Evolutionary conservation across 1,139 yeast species (phyloP).

Genomic region (Candida tunisiensis): DNA sequence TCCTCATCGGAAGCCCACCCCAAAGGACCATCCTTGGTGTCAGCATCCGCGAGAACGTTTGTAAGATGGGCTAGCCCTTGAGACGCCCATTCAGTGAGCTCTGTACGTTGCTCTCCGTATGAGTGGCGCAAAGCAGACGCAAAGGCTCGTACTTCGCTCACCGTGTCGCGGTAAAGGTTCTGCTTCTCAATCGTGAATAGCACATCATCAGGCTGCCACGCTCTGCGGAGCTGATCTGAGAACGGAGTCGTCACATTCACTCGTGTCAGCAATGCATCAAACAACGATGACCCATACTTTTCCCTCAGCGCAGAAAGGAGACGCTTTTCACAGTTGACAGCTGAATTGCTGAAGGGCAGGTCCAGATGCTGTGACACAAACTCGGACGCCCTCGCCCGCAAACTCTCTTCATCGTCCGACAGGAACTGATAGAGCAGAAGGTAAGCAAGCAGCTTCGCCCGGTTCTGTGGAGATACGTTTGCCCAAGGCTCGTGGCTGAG

Average conservation of each 20-base stretch:
- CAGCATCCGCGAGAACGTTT: too few relatives aligned
- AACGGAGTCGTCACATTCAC: too few relatives aligned
- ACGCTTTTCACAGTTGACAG: slow-evolving; percentile 17
- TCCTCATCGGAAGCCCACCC: too few relatives aligned
- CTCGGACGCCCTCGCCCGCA: slow-evolving; percentile 10
- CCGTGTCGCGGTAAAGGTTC: slow-evolving; percentile 29
- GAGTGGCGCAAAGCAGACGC: too few relatives aligned
- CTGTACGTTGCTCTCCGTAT: too few relatives aligned
- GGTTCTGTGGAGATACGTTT: too few relatives aligned
- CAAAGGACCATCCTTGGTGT: too few relatives aligned
- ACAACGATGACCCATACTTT: slow-evolving; percentile 1
- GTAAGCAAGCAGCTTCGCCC: too few relatives aligned
- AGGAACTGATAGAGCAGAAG: slow-evolving; percentile 25
- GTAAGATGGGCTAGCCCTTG: too few relatives aligned
- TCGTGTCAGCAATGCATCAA: background rate
- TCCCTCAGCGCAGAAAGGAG: slow-evolving; percentile 2
- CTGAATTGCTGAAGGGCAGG: slow-evolving; percentile 7
- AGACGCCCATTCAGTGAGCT: too few relatives aligned
- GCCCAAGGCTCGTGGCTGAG: background rate
- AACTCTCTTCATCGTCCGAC: slow-evolving; percentile 41
- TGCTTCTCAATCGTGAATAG: slow-evolving; percentile 35
- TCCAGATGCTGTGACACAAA: slow-evolving; percentile 9
- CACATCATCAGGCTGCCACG: slow-evolving; percentile 11
- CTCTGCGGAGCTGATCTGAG: slow-evolving; percentile 6
- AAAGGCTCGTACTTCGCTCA: too few relatives aligned